A percentile compares a stretch with the other conserved stretches of the same genome.
These are phyloP conservation scores for Phylloporus arenicola DNA, from an alignment of 768 basidiomycete species.

Conservation along the genomic window DNA sequence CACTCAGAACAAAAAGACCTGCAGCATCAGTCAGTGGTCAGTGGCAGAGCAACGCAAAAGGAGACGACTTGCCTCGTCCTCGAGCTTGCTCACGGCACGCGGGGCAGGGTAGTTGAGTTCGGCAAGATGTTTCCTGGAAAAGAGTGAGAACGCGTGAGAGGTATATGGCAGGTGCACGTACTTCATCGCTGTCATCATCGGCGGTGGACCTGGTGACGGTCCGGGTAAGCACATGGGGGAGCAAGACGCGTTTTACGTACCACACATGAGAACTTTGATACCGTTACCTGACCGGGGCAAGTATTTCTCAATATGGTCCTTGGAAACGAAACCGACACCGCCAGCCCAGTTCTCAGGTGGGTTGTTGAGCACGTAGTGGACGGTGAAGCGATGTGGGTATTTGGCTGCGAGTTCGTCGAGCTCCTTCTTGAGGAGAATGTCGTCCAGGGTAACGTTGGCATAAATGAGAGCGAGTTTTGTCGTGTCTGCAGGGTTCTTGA, in stretches of 20 bases:
- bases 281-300: constrained; percentile 63
- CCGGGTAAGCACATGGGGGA: not conserved
- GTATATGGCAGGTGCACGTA: constrained; percentile 29
- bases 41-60: too few species aligned
- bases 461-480: constrained; percentile 88
- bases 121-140: constrained; percentile 74
- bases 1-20: constrained; percentile 41
- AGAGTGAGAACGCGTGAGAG: constrained; percentile 1
- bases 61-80: constrained; percentile 60
- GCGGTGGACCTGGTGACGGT: constrained; percentile 51
- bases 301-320: constrained; percentile 81
- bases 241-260: constrained; percentile 39
- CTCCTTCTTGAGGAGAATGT: constrained; percentile 87
- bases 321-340: constrained; percentile 88
- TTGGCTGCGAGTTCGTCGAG: constrained; percentile 70
- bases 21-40: constrained; percentile 10
- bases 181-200: constrained; percentile 80
- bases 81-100: constrained; percentile 87
- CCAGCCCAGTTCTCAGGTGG: constrained; percentile 82
- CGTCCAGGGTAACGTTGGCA: constrained; percentile 90
- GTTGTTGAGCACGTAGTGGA: constrained; percentile 94
- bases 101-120: constrained; percentile 86
- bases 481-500: constrained; percentile 81
- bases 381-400: constrained; percentile 65
- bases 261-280: constrained; percentile 86